A percentile compares a stretch with the other conserved stretches of the same genome.
Evolutionary conservation across 306 rosid species (phyloP).

Genomic region (Sophora flavescens): DNA sequence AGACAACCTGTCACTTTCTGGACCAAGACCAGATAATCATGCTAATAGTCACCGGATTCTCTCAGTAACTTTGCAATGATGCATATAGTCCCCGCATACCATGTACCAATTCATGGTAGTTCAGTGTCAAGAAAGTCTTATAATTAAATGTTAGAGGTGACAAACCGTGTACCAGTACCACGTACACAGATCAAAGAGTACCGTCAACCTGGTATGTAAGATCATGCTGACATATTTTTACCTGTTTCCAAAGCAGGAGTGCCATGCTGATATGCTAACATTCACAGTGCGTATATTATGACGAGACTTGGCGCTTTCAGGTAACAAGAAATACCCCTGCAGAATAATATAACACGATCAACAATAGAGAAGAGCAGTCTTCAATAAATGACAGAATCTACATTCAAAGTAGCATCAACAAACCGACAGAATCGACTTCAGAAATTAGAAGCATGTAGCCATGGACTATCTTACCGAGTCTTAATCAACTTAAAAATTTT

Average conservation of each 20-base stretch:
- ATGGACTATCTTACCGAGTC: conserved; percentile 7
- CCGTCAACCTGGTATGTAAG: background rate
- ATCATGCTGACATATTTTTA: conserved; percentile 38
- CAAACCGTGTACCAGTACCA: background rate
- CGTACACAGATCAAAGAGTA: background rate
- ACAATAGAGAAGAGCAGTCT: conserved; percentile 41
- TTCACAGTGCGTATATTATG: conserved; percentile 88
- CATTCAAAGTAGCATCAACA: conserved; percentile 40
- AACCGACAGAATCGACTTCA: conserved; percentile 36
- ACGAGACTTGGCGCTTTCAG: conserved; percentile 88
- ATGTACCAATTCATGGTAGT: background rate
- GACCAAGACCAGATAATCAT: conserved; percentile 32
- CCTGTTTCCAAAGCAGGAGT: conserved; percentile 99
- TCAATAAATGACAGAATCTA: conserved; percentile 3
- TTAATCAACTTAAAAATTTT: conserved; percentile 24
- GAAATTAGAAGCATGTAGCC: conserved; percentile 31
- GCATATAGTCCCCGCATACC: background rate
- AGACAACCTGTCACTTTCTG: conserved; percentile 24
- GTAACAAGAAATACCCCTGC: conserved; percentile 94
- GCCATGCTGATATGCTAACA: conserved; percentile 91
- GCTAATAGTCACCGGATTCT: background rate
- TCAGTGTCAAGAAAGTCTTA: background rate
- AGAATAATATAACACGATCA: conserved; percentile 36
- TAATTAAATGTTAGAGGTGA: background rate
- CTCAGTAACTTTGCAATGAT: background rate